Evolutionary conservation across 148 eudicot genomes (phyloP).

Genomic region (Rhododendron molle): DNA sequence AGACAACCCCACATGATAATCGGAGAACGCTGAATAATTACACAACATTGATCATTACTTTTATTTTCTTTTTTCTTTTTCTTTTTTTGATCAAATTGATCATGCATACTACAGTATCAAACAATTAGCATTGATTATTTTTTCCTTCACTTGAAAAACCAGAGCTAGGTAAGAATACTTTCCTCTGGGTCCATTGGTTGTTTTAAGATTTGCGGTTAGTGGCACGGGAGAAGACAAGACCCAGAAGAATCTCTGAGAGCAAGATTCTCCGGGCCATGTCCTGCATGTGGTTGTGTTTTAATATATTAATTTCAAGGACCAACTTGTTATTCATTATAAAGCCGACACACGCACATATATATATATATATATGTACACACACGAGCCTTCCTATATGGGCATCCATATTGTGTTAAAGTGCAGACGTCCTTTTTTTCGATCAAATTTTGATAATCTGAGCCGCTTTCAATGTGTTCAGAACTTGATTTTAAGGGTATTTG

Average conservation of each 20-base stretch:
- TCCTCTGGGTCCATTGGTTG: background rate
- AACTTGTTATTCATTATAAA: background rate
- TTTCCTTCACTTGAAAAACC: background rate
- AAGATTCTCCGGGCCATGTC: background rate
- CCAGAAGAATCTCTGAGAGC: background rate
- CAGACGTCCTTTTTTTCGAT: fast-evolving
- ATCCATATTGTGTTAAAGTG: too few relatives aligned
- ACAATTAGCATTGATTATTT: background rate
- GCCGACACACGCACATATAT: background rate
- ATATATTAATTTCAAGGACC: background rate
- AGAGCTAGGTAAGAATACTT: background rate
- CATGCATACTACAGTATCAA: background rate
- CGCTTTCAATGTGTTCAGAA: too few relatives aligned
- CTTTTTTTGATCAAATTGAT: background rate
- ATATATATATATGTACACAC: too few relatives aligned
- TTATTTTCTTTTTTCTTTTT: too few relatives aligned
- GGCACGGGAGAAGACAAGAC: background rate
- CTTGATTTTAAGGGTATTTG: too few relatives aligned
- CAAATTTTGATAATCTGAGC: too few relatives aligned
- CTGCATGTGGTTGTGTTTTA: background rate
- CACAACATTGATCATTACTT: too few relatives aligned
- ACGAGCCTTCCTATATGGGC: too few relatives aligned
- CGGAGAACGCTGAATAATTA: too few relatives aligned
- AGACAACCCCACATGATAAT: too few relatives aligned
- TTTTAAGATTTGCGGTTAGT: background rate